Evolutionary conservation across 2,329 filamentous ascomycete genomes (phyloP).

Genomic region (Cladophialophora psammophila): DNA sequence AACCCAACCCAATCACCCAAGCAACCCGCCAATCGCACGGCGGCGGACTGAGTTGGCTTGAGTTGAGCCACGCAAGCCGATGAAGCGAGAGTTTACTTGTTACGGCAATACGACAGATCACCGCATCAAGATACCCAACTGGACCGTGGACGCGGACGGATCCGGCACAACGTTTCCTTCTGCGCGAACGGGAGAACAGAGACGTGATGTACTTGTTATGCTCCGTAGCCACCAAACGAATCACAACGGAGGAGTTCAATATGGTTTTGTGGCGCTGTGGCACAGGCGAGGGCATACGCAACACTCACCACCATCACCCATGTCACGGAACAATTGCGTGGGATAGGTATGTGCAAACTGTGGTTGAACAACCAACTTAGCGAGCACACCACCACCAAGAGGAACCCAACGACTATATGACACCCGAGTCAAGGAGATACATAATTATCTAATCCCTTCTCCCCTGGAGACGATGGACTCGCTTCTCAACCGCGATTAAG

Average conservation of each 20-base stretch:
- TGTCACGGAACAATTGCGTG: not conserved
- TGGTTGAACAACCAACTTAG: not conserved
- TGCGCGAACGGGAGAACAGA: not conserved
- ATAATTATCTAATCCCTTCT: too few relatives aligned
- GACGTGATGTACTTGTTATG: too few relatives aligned
- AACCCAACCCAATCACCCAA: not conserved
- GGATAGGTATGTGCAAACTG: not conserved
- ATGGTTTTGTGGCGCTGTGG: slow-evolving; percentile 9
- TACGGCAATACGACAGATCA: not conserved
- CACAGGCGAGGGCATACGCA: not conserved
- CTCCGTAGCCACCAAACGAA: not conserved
- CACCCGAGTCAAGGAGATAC: too few relatives aligned
- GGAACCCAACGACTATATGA: too few relatives aligned
- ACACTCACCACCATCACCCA: not conserved
- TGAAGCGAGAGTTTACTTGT: too few relatives aligned
- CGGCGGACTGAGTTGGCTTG: not conserved
- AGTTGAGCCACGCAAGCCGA: not conserved
- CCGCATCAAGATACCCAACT: not conserved
- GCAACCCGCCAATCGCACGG: not conserved
- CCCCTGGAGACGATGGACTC: too few relatives aligned
- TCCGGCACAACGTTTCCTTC: not conserved
- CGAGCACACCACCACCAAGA: too few relatives aligned
- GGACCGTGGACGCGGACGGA: not conserved
- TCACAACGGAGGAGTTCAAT: not conserved
- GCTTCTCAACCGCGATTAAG: too few relatives aligned